Conservation (phyloP, 2,329 filamentous ascomycete species). For the Talaromyces sp. region DNA sequence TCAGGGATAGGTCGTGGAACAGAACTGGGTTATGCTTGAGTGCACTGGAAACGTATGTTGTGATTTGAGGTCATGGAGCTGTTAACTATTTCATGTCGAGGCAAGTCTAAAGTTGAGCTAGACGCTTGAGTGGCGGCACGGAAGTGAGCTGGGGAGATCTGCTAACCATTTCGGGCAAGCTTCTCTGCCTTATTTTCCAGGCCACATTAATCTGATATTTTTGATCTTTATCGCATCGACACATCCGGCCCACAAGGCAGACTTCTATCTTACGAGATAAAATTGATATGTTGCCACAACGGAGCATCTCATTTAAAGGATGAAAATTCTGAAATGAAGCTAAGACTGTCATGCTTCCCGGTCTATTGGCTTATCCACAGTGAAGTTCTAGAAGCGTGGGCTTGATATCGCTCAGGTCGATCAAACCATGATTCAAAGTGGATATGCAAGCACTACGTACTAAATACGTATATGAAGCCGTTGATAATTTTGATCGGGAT, state of each 20-base stretch:
- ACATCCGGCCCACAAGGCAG: background rate
- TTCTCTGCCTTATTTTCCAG: background rate
- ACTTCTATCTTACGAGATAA: background rate
- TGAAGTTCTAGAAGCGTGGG: slow-evolving; percentile 1
- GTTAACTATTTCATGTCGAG: background rate
- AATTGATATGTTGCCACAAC: background rate
- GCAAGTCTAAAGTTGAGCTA: slow-evolving; percentile 1
- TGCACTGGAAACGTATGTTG: background rate
- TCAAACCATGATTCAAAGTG: background rate
- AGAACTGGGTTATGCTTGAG: background rate
- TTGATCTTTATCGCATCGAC: background rate
- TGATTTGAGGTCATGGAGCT: background rate
- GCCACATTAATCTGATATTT: background rate
- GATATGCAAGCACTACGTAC: background rate
- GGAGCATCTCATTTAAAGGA: background rate
- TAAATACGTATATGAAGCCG: background rate
- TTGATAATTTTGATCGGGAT: background rate
- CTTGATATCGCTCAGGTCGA: background rate
- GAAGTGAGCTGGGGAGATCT: slow-evolving; percentile 4
- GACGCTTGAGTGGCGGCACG: slow-evolving; percentile 3
- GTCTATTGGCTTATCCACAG: background rate
- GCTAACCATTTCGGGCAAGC: background rate
- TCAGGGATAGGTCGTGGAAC: background rate
- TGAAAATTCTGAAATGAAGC: slow-evolving; percentile 4
- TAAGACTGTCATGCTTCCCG: background rate